Evolutionary conservation across 2,329 filamentous ascomycete genomes (phyloP).

Genomic region (Neonectria sp.): DNA sequence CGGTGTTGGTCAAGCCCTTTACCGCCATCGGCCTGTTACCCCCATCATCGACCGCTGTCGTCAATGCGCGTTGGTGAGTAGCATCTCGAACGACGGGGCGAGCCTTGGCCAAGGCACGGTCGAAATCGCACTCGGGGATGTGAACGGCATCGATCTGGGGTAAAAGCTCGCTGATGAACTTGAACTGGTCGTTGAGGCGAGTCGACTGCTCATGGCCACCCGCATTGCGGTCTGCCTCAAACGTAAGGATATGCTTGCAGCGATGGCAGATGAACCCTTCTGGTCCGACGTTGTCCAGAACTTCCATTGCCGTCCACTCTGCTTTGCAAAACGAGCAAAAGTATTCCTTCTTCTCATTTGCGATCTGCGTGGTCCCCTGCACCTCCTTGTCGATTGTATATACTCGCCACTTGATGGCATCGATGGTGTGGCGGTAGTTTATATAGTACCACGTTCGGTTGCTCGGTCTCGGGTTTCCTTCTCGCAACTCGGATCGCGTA

Average conservation of each 20-base stretch:
- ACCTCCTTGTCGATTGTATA: constrained; percentile 91
- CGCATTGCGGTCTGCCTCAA: constrained; percentile 76
- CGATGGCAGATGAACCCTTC: constrained; percentile 87
- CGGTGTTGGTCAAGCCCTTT: constrained; percentile 76
- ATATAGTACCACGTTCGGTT: constrained; percentile 97
- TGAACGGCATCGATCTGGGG: constrained; percentile 82
- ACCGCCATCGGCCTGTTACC: constrained; percentile 76
- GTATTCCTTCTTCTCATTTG: constrained; percentile 92
- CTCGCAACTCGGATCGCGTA: constrained; percentile 78
- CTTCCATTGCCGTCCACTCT: constrained; percentile 92
- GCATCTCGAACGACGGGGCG: constrained; percentile 77
- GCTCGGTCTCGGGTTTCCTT: constrained; percentile 85
- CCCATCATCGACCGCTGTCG: constrained; percentile 69
- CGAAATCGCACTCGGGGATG: constrained; percentile 82
- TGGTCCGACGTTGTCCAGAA: constrained; percentile 81
- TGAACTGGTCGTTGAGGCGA: constrained; percentile 83
- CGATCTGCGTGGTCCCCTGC: constrained; percentile 85
- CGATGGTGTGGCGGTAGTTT: constrained; percentile 93
- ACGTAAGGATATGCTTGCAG: constrained; percentile 77
- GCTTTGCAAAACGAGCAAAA: constrained; percentile 85
- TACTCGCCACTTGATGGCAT: constrained; percentile 95
- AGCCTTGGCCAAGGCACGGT: constrained; percentile 75
- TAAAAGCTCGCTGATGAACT: constrained; percentile 82
- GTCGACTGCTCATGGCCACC: constrained; percentile 82
- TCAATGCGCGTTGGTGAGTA: constrained; percentile 75